phyloP scores from a whole-genome alignment of 2,329 filamentous ascomycete species.

The Fusarium longipes region DNA sequence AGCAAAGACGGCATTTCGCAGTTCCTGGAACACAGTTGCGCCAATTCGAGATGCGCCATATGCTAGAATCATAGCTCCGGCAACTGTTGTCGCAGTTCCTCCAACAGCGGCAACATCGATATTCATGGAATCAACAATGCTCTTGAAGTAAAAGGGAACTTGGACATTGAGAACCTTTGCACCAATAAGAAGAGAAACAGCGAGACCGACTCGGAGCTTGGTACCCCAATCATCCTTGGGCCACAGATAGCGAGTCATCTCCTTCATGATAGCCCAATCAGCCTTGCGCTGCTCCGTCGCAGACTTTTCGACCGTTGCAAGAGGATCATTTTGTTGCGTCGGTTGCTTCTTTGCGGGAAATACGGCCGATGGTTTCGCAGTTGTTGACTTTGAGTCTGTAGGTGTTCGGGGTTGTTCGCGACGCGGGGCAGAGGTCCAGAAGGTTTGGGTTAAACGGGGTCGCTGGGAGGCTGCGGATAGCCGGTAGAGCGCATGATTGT shows the following conservation, averaged over 20 bases:
- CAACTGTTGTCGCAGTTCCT: conserved; percentile 89
- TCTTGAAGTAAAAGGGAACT: conserved; percentile 99
- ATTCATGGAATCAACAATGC: conserved; percentile 97
- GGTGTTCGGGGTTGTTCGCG: conserved; percentile 44
- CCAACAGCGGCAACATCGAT: conserved; percentile 87
- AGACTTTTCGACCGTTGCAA: conserved; percentile 57
- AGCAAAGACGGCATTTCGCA: conserved; percentile 96
- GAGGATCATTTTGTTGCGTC: conserved; percentile 47
- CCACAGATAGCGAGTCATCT: conserved; percentile 97
- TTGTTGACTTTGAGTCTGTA: conserved; percentile 36
- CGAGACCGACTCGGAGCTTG: conserved; percentile 84
- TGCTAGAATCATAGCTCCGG: conserved; percentile 91
- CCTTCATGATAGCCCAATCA: conserved; percentile 98
- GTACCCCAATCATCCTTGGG: conserved; percentile 81
- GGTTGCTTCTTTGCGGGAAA: conserved; percentile 36
- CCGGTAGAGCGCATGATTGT: conserved; percentile 45
- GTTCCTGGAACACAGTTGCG: conserved; percentile 89
- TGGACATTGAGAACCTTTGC: conserved; percentile 97
- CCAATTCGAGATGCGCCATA: conserved; percentile 91
- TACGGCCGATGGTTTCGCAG: conserved; percentile 36
- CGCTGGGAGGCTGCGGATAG: conserved; percentile 46
- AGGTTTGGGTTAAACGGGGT: conserved; percentile 44
- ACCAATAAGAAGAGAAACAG: conserved; percentile 84
- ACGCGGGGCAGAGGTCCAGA: conserved; percentile 49
- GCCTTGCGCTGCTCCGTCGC: conserved; percentile 92